Evolutionary conservation across 2,329 filamentous ascomycete genomes (phyloP).

Genomic region (Paecilomyces niveus): DNA sequence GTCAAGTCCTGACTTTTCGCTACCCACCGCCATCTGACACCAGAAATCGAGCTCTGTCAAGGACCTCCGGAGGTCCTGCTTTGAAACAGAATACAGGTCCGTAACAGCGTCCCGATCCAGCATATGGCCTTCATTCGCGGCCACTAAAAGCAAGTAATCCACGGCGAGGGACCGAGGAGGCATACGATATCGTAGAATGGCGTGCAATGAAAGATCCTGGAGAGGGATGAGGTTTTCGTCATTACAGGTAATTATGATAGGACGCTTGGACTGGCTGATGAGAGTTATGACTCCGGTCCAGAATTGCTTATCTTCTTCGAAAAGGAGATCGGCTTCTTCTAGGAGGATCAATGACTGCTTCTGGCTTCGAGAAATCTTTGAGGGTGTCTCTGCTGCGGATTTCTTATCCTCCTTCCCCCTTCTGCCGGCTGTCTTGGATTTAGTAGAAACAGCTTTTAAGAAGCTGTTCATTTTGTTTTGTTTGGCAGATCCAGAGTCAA

Average conservation of each 20-base stretch:
- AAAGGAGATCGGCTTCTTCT: conserved; percentile 89
- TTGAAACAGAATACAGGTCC: conserved; percentile 62
- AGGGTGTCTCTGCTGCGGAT: conserved; percentile 9
- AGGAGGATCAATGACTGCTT: conserved; percentile 92
- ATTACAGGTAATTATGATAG: conserved; percentile 93
- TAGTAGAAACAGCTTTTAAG: conserved; percentile 54
- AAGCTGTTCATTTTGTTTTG: conserved; percentile 77
- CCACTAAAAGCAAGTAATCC: conserved; percentile 74
- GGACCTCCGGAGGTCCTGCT: conserved; percentile 68
- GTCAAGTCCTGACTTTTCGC: conserved; percentile 76
- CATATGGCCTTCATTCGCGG: conserved; percentile 82
- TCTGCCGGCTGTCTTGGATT: conserved; percentile 7
- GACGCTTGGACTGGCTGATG: conserved; percentile 77
- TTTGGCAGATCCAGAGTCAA: conserved; percentile 50
- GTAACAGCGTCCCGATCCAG: conserved; percentile 61
- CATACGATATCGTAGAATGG: conserved; percentile 67
- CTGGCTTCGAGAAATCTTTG: conserved; percentile 47
- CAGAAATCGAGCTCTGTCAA: conserved; percentile 86
- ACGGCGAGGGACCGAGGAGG: conserved; percentile 62
- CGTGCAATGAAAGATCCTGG: conserved; percentile 69
- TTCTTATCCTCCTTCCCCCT: conserved; percentile 8
- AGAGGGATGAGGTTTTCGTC: conserved; percentile 77
- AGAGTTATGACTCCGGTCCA: conserved; percentile 76
- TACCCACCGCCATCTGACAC: conserved; percentile 94
- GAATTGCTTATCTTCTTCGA: conserved; percentile 93